Conservation (phyloP, 495 filamentous ascomycete species). For the Annulohypoxylon maeteangense region DNA sequence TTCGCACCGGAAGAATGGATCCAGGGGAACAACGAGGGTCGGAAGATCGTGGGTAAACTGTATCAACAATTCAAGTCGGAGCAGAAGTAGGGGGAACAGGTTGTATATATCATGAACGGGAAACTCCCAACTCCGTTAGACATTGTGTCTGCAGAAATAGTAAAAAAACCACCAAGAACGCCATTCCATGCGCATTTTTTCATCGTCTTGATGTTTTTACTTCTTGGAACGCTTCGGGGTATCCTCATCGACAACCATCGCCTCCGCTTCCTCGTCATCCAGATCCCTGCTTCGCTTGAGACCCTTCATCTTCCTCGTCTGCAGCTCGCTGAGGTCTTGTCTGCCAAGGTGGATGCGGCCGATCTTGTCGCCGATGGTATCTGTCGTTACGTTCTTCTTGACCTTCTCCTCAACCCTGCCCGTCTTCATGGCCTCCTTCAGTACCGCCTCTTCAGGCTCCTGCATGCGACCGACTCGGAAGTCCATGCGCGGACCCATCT, state of each 20-base stretch:
- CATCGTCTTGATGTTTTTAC: slow-evolving; percentile 2
- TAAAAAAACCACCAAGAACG: slow-evolving; percentile 26
- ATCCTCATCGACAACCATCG: slow-evolving; percentile 30
- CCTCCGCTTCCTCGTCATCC: slow-evolving; percentile 53
- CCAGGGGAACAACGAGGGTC: slow-evolving; percentile 35
- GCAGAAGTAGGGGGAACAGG: slow-evolving; percentile 3
- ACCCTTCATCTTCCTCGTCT: slow-evolving; percentile 99
- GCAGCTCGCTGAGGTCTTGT: slow-evolving; percentile 86
- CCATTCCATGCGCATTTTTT: slow-evolving; percentile 23
- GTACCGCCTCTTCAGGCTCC: slow-evolving; percentile 76
- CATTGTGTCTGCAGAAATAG: slow-evolving; percentile 14
- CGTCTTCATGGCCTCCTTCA: slow-evolving; percentile 92
- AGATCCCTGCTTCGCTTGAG: slow-evolving; percentile 80
- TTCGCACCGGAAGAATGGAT: slow-evolving; percentile 46
- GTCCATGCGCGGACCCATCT: slow-evolving; percentile 95
- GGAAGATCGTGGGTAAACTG: slow-evolving; percentile 34
- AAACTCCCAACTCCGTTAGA: slow-evolving; percentile 42
- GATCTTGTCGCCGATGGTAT: slow-evolving; percentile 93
- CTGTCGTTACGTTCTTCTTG: slow-evolving; percentile 96
- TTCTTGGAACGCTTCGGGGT: slow-evolving; percentile 42
- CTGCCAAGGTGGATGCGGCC: slow-evolving; percentile 91
- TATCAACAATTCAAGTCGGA: slow-evolving; percentile 38
- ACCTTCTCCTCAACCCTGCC: slow-evolving; percentile 78
- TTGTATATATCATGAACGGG: slow-evolving; percentile 24
- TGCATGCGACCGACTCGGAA: slow-evolving; percentile 85